phyloP scores from a whole-genome alignment of 1,284 basidiomycete species.

The Peniophora sp. region DNA sequence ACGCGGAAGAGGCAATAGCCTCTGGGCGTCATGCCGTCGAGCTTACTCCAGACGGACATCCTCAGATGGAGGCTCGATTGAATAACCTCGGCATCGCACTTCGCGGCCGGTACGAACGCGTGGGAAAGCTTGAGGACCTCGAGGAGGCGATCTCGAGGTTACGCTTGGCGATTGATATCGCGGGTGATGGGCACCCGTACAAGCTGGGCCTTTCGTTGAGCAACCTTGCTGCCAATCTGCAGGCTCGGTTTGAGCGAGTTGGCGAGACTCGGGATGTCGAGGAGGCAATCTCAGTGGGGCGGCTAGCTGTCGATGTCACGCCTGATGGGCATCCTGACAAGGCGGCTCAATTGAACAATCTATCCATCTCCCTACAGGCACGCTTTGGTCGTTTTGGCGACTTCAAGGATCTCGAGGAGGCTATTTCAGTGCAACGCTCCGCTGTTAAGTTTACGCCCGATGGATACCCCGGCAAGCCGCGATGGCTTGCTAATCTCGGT shows the following conservation, averaged over 20 bases:
- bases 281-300: slow-evolving; percentile 9
- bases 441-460: background rate
- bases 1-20: background rate
- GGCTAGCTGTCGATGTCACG: background rate
- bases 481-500: background rate
- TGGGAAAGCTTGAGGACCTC: background rate
- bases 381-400: slow-evolving; percentile 14
- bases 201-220: slow-evolving; percentile 9
- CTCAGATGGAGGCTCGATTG: background rate
- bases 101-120: background rate
- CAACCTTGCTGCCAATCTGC: slow-evolving; percentile 19
- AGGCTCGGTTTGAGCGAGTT: slow-evolving; percentile 16
- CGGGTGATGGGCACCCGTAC: background rate
- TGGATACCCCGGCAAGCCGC: background rate
- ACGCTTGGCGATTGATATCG: background rate
- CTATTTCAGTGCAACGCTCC: slow-evolving; percentile 4
- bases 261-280: slow-evolving; percentile 15
- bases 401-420: slow-evolving; percentile 17
- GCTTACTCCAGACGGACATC: background rate
- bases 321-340: slow-evolving; percentile 2
- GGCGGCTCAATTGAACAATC: slow-evolving; percentile 11
- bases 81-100: background rate
- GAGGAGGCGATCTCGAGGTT: background rate
- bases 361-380: slow-evolving; percentile 19
- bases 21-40: background rate